Conservation (phyloP, 2,329 filamentous ascomycete species). For the Lecanicillium sp. region DNA sequence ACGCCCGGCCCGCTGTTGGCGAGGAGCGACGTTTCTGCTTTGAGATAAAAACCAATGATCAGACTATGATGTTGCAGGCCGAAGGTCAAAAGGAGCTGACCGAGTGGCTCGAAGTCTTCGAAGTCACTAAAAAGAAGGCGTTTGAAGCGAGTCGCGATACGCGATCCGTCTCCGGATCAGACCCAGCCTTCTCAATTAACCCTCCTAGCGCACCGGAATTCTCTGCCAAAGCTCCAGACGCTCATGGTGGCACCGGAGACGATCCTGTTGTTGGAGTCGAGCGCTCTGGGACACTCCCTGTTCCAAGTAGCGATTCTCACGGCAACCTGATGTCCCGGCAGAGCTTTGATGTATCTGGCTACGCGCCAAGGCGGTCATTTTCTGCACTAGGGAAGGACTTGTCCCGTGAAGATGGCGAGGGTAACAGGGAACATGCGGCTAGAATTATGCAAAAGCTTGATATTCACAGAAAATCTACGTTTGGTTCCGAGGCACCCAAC, state of each 20-base stretch:
- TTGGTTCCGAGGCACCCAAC: slow-evolving; percentile 35
- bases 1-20: slow-evolving; percentile 79
- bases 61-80: slow-evolving; percentile 79
- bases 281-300: slow-evolving; percentile 53
- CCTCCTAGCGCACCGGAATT: slow-evolving; percentile 85
- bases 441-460: slow-evolving; percentile 92
- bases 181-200: slow-evolving; percentile 86
- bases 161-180: slow-evolving; percentile 39
- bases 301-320: slow-evolving; percentile 50
- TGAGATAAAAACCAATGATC: slow-evolving; percentile 96
- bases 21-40: slow-evolving; percentile 97
- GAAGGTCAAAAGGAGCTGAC: slow-evolving; percentile 89
- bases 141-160: slow-evolving; percentile 62
- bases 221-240: slow-evolving; percentile 68
- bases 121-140: slow-evolving; percentile 86
- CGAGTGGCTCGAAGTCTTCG: slow-evolving; percentile 90
- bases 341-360: slow-evolving; percentile 61
- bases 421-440: slow-evolving; percentile 70
- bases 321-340: slow-evolving; percentile 44
- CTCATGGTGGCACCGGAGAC: slow-evolving; percentile 51
- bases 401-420: slow-evolving; percentile 62
- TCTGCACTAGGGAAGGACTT: slow-evolving; percentile 40
- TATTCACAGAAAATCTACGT: slow-evolving; percentile 70
- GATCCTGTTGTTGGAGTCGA: slow-evolving; percentile 36
- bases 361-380: slow-evolving; percentile 44